These are phyloP conservation scores for Miscanthus lutarioriparius DNA, from an alignment of 176 grass and related monocot genomes.

Conservation along the genomic window DNA sequence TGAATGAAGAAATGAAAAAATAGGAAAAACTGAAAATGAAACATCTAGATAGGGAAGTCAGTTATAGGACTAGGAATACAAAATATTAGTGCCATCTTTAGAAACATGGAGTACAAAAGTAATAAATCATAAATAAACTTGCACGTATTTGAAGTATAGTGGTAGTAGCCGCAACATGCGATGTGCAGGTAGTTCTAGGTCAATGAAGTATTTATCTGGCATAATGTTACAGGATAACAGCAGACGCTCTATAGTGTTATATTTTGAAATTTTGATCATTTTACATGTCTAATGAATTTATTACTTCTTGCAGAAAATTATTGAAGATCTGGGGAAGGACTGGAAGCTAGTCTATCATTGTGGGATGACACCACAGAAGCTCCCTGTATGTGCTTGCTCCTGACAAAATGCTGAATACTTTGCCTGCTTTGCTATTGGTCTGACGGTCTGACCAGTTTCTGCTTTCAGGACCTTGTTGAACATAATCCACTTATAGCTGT, in stretches of 20 bases:
- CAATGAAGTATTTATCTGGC: constrained; percentile 16
- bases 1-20: background rate
- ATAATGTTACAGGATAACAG: background rate
- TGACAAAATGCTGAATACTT: constrained; percentile 28
- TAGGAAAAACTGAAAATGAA: constrained; percentile 12
- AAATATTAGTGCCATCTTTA: background rate
- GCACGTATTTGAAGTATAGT: background rate
- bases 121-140: background rate
- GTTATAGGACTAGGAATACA: background rate
- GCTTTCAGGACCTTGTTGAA: constrained; percentile 89
- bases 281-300: constrained; percentile 26
- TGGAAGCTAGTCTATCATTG: constrained; percentile 93
- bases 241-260: background rate
- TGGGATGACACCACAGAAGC: constrained; percentile 77
- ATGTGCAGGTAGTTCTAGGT: background rate
- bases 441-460: constrained; percentile 13
- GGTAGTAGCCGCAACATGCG: background rate
- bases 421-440: constrained; percentile 10
- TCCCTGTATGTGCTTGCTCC: constrained; percentile 60
- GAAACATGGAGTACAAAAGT: background rate
- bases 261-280: constrained; percentile 14
- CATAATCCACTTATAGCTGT: constrained; percentile 84
- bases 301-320: constrained; percentile 71
- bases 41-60: constrained; percentile 1
- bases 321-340: constrained; percentile 67